Evolutionary conservation across 1,284 basidiomycete genomes (phyloP), one percentile per base, ranked within the genome.

Genomic region (Stereum hirsutum): DNA sequence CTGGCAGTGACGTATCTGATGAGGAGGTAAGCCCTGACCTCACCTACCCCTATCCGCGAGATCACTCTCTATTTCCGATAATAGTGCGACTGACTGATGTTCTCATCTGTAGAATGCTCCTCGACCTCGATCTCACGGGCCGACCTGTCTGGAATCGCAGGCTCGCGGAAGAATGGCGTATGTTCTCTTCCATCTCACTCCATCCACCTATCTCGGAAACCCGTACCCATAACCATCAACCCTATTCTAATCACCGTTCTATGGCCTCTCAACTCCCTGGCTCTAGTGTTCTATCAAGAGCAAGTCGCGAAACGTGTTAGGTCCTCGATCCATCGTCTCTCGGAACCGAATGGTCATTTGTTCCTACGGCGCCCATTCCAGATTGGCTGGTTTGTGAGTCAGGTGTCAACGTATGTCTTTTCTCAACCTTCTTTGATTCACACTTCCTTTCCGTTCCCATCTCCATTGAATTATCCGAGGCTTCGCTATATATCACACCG

Each of bases 161-260:
- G 51, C 79, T 84, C 46, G 76, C 78, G 0, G 74, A 83, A 54
- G 81, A 86, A 53, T 87, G 84, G 82, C 64, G 83, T 87, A 61
- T 60, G 81, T 73, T n/a, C n/a, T 42, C 15, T 36, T 41, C 27
- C 15, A 43, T 12, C 17, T 15, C 23, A 35, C 19, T 26, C 44
- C 8, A 15, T 7, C 17, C 35, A 49, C 38, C 26, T 25, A 39
- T 44, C 43, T 40, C 39, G 39, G 34, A 38, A n/a, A n/a, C n/a
- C n/a, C n/a, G n/a, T n/a, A n/a, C n/a, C n/a, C n/a, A n/a, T n/a
- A n/a, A n/a, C n/a, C n/a, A n/a, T n/a, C n/a, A n/a, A n/a, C n/a
- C n/a, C n/a, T n/a, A n/a, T n/a, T n/a, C n/a, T n/a, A n/a, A n/a
- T n/a, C n/a, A n/a, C n/a, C n/a, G n/a, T n/a, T n/a, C n/a, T n/a